These are phyloP conservation scores for Suillus sp. DNA, from an alignment of 768 basidiomycete species.

Conservation along the genomic window DNA sequence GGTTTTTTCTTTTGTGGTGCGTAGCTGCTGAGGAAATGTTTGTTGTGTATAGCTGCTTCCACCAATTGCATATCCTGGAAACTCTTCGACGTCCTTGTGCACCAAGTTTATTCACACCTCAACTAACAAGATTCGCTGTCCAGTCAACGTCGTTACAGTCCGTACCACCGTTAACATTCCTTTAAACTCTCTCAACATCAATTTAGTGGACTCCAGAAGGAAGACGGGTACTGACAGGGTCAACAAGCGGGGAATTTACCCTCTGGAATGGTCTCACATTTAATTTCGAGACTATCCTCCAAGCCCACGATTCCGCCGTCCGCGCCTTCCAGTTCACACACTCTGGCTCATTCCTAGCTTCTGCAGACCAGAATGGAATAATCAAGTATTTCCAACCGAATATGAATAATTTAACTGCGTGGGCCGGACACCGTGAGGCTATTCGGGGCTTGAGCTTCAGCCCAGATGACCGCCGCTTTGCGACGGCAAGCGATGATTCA, in stretches of 20 bases:
- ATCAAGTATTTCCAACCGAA: conserved; percentile 99
- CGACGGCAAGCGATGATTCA: conserved; percentile 94
- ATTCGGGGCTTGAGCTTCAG: conserved; percentile 91
- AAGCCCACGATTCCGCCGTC: conserved; percentile 95
- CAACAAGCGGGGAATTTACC: conserved; percentile 96
- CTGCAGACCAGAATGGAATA: conserved; percentile 88
- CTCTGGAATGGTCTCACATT: conserved; percentile 99
- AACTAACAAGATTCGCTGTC: conserved; percentile 97
- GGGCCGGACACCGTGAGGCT: conserved; percentile 92
- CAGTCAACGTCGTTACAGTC: conserved; percentile 93
- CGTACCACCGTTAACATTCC: conserved; percentile 33
- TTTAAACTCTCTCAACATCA: conserved; percentile 10
- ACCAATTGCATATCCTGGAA: conserved; percentile 88
- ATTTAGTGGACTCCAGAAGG: conserved; percentile 96
- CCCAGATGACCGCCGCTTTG: conserved; percentile 89
- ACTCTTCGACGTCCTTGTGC: conserved; percentile 91
- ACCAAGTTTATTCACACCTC: conserved; percentile 98
- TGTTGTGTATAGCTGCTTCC: conserved; percentile 73
- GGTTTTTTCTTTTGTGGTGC: conserved; percentile 28
- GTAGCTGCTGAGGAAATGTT: conserved; percentile 30
- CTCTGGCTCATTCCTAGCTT: conserved; percentile 90
- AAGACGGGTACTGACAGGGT: conserved; percentile 89
- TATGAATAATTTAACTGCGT: conserved; percentile 97
- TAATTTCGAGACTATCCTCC: conserved; percentile 99
- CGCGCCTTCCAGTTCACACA: conserved; percentile 90